Evolutionary conservation across 306 rosid genomes (phyloP), one percentile per base, ranked within the genome.

Genomic region (Rosa persica): DNA sequence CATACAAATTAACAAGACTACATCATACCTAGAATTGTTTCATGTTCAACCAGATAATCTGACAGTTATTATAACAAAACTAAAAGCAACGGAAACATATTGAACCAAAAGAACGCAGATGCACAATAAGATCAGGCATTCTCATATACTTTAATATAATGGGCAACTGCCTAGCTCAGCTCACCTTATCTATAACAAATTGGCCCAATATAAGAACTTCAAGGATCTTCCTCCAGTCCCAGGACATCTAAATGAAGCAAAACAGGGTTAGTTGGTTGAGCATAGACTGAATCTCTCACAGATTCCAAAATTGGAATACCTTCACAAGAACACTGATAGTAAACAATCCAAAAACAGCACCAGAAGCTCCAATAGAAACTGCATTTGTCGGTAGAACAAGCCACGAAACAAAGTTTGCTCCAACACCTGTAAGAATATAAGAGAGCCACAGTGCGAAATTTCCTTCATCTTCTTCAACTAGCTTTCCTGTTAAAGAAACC

Each of bases 171-270:
- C 70, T 66, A 57, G 23, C 78, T 74, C 39, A 2, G 58, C 83
- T 83, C 79, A 95, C 99, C 99, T 81, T 93, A 77, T 95, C 98
- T 75, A 93, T 79, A 13, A 95, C 96, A 83, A 95, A 95, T 75
- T 95, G 99, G 42, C 99, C 99, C 84, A 95, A 83, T 84, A 95
- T 89, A 80, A 95, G 97, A 84, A 93, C 98, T 87, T 93, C 99
- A 47, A 95, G 98, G 85, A 95, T 95, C 90, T 93, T 95, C 90
- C 97, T 89, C 99, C 98, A 95, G 82, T 93, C 99, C 98, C 98
- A 93, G 42, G 98, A 95, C 95, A 93, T 91, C 98, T 95, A 64
- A 49, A 85, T 72, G 62, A 70, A 51, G 54, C 72, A 80, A 60
- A 77, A 73, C 11, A 25, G 1, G 43, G 61, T 77, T 54, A 17